Evolutionary conservation across 768 basidiomycete species (phyloP).

Genomic region (Russula sp.): DNA sequence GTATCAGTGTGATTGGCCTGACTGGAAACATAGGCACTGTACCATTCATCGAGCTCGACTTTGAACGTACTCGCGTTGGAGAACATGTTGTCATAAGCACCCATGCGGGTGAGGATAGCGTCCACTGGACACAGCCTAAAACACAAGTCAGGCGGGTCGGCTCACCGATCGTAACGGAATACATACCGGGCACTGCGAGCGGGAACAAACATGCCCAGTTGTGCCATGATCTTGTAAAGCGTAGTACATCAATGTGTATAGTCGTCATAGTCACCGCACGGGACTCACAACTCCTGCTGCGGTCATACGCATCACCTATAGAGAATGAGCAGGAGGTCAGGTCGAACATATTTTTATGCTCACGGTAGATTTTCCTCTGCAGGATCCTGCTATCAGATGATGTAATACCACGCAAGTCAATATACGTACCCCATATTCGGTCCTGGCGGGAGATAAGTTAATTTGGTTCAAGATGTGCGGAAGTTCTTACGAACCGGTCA

Average conservation of each 20-base stretch:
- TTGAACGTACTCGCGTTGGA: conserved; percentile 94
- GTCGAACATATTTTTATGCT: conserved; percentile 14
- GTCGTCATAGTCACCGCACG: background rate
- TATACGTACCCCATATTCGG: conserved; percentile 82
- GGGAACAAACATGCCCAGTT: conserved; percentile 93
- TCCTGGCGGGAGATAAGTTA: conserved; percentile 36
- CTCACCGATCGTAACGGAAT: background rate
- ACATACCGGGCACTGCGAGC: conserved; percentile 70
- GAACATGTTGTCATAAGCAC: conserved; percentile 98
- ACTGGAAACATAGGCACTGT: background rate
- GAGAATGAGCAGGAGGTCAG: background rate
- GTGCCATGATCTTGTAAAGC: conserved; percentile 70
- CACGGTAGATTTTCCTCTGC: conserved; percentile 73
- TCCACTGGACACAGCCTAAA: conserved; percentile 82
- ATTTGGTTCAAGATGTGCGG: background rate
- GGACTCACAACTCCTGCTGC: conserved; percentile 76
- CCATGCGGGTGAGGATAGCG: conserved; percentile 93
- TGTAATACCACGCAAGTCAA: background rate
- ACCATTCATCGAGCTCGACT: conserved; percentile 98
- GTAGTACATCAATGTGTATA: background rate
- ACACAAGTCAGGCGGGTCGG: conserved; percentile 9
- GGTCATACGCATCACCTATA: conserved; percentile 88
- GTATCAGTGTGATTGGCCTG: background rate
- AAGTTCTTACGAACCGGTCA: conserved; percentile 60
- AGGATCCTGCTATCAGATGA: background rate